A percentile compares a stretch with the other conserved stretches of the same genome.
Conservation (phyloP, 2,329 filamentous ascomycete genomes). For the Teratosphaeria pseudoeucalypti region DNA sequence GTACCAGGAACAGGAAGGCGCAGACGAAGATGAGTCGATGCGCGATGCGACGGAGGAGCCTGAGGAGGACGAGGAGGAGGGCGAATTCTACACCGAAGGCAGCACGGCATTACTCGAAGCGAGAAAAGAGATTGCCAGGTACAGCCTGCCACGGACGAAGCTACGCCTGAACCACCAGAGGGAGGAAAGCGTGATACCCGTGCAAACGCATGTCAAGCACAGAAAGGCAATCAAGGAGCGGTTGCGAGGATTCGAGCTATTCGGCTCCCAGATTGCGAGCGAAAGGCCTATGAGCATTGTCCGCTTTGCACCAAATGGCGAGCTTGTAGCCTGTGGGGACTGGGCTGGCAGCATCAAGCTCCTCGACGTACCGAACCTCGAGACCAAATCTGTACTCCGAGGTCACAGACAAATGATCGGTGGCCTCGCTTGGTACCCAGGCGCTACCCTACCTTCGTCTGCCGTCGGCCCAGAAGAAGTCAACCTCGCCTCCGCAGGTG, state of each 20-base stretch:
- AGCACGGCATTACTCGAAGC: constrained; percentile 63
- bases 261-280: constrained; percentile 84
- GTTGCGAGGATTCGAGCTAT: constrained; percentile 74
- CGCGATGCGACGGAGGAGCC: constrained; percentile 47
- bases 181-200: constrained; percentile 67
- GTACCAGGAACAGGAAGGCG: constrained; percentile 54
- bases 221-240: constrained; percentile 80
- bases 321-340: constrained; percentile 78
- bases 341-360: constrained; percentile 87
- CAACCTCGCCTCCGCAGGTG: constrained; percentile 83
- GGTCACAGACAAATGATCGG: constrained; percentile 85
- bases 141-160: constrained; percentile 73
- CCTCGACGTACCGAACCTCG: constrained; percentile 70
- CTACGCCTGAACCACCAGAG: constrained; percentile 67
- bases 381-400: constrained; percentile 63
- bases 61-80: constrained; percentile 57
- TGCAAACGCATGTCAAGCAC: constrained; percentile 86
- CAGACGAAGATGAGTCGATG: constrained; percentile 38
- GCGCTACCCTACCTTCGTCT: constrained; percentile 61
- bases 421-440: constrained; percentile 82
- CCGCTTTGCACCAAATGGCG: constrained; percentile 75
- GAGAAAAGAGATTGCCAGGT: constrained; percentile 68
- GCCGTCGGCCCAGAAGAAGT: constrained; percentile 58
- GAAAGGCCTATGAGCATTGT: constrained; percentile 88
- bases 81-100: constrained; percentile 92